Evolutionary conservation across 2,329 filamentous ascomycete genomes (phyloP).

Genomic region (Hypoxylon sp.): DNA sequence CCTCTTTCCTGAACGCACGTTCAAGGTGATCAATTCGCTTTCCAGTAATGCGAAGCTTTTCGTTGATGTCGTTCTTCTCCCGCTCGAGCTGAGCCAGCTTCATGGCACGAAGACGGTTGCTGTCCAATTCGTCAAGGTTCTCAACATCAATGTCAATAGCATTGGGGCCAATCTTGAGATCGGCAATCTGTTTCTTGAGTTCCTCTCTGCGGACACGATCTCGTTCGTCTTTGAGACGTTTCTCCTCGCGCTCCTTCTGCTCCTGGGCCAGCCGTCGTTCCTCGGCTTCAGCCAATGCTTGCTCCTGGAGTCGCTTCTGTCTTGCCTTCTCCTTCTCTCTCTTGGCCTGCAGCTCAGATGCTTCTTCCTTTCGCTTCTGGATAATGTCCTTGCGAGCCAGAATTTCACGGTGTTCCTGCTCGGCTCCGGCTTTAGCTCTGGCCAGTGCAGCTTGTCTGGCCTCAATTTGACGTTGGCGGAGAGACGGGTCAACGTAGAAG

Average conservation of each 20-base stretch:
- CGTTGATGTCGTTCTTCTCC: constrained; percentile 96
- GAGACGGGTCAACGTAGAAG: constrained; percentile 93
- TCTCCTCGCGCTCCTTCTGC: constrained; percentile 89
- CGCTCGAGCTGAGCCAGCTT: constrained; percentile 97
- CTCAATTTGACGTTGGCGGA: constrained; percentile 84
- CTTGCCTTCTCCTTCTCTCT: constrained; percentile 94
- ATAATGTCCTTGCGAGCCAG: constrained; percentile 91
- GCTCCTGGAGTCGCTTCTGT: constrained; percentile 86
- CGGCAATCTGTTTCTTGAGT: constrained; percentile 90
- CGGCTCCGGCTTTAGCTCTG: constrained; percentile 88
- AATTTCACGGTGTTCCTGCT: constrained; percentile 89
- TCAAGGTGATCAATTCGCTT: constrained; percentile 98
- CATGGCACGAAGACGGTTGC: constrained; percentile 90
- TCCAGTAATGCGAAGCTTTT: constrained; percentile 90
- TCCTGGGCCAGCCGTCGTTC: constrained; percentile 91
- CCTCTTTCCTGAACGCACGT: constrained; percentile 95
- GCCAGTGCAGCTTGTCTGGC: constrained; percentile 85
- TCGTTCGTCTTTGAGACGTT: constrained; percentile 87
- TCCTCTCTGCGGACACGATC: constrained; percentile 93
- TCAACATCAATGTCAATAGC: constrained; percentile 80
- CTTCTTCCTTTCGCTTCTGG: constrained; percentile 96
- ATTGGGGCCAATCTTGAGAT: constrained; percentile 91
- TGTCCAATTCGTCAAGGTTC: constrained; percentile 88
- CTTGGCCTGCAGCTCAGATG: constrained; percentile 87
- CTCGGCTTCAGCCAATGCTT: constrained; percentile 91